Percentiles rank a stretch among this genome's conserved stretches.
phyloP scores from a whole-genome alignment of 2,329 filamentous ascomycete species.

The Macrophomina pseudophaseolina region DNA sequence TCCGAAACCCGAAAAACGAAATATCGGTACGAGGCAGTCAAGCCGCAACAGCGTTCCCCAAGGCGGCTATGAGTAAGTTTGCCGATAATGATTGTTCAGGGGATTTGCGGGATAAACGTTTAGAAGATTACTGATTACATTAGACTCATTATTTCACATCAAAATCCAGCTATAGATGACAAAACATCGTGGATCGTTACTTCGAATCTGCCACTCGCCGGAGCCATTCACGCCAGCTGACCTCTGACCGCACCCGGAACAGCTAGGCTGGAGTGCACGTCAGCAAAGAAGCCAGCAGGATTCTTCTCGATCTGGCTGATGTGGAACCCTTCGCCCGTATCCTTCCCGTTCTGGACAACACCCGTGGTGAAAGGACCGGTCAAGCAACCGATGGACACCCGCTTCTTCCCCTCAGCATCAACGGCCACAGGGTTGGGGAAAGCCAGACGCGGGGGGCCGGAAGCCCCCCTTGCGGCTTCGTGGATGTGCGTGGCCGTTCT shows the following conservation, averaged over 20 bases:
- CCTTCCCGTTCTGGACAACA: constrained; percentile 49
- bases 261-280: constrained; percentile 57
- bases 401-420: constrained; percentile 35
- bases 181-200: not conserved
- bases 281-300: constrained; percentile 58
- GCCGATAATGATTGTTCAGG: too few species aligned
- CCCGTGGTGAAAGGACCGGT: constrained; percentile 50
- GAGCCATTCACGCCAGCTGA: constrained; percentile 38
- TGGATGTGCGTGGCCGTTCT: constrained; percentile 62
- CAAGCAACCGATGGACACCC: constrained; percentile 47
- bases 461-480: constrained; percentile 51
- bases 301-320: constrained; percentile 58
- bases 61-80: too few species aligned
- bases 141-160: too few species aligned
- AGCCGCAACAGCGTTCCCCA: too few species aligned
- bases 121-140: too few species aligned
- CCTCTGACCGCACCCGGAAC: constrained; percentile 59
- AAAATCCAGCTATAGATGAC: not conserved
- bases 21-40: too few species aligned
- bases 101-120: too few species aligned
- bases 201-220: too few species aligned
- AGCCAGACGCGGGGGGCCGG: constrained; percentile 59
- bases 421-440: constrained; percentile 56
- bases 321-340: constrained; percentile 56
- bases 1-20: too few species aligned